These are phyloP conservation scores for Paramyrothecium sp. DNA, from an alignment of 2,329 filamentous ascomycete genomes.

Conservation along the genomic window DNA sequence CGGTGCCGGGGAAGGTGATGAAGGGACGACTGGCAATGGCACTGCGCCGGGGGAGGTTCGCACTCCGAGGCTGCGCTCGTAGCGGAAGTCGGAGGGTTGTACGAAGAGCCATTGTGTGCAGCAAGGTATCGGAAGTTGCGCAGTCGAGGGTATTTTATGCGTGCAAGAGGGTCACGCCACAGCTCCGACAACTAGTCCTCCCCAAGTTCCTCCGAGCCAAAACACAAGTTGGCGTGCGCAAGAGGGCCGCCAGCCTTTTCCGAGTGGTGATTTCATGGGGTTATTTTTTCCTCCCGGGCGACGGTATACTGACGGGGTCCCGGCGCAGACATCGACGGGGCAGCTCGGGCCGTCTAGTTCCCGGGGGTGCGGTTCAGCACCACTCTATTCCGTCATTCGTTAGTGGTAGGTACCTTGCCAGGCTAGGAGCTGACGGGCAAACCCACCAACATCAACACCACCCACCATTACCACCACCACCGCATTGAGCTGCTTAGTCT, in stretches of 20 bases:
- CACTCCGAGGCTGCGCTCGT: constrained; percentile 11
- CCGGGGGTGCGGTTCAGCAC: not conserved
- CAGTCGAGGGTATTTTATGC: too few relatives aligned
- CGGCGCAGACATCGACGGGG: not conserved
- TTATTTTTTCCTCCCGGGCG: too few relatives aligned
- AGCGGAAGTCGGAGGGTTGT: constrained; percentile 8
- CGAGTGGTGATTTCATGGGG: too few relatives aligned
- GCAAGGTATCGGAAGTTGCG: not conserved
- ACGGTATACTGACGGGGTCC: too few relatives aligned
- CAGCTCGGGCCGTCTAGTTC: not conserved
- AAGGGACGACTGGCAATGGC: constrained; percentile 36
- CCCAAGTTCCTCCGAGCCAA: too few relatives aligned
- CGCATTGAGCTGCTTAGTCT: too few relatives aligned
- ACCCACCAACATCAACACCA: too few relatives aligned
- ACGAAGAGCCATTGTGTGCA: constrained; percentile 11
- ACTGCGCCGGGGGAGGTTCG: constrained; percentile 11
- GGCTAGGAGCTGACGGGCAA: too few relatives aligned
- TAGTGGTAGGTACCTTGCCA: not conserved
- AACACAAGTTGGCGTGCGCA: too few relatives aligned
- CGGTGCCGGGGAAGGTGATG: constrained; percentile 27
- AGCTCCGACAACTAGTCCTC: not conserved
- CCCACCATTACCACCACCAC: too few relatives aligned
- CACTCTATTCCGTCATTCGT: not conserved
- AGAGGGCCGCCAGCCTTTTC: too few relatives aligned
- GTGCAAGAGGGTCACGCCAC: not conserved